Base-by-base conservation (phyloP, 1,284 basidiomycete genomes). In the Trichosporon coremiiforme region DNA sequence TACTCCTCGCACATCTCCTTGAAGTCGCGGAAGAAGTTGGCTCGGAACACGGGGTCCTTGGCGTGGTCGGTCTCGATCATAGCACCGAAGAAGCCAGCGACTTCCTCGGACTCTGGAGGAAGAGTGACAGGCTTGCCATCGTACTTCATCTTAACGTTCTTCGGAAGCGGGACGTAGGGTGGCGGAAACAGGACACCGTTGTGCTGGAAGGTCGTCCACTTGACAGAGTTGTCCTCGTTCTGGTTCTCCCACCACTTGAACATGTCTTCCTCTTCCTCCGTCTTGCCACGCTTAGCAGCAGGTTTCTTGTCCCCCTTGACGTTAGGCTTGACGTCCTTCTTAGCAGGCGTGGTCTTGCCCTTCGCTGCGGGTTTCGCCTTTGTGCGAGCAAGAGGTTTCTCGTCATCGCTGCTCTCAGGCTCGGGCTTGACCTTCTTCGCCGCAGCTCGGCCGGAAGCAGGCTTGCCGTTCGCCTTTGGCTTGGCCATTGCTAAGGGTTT, bases 21-120 rank as follows among this genome's bases (percentile, higher is more conserved):
- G 87, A 92, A 99, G 82, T 98, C 95, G 0, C 90, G 86, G 83
- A 99, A 99, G 84, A 99, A 99, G 85, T 99, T 99, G 80, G 90
- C 89, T 83, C 93, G 93, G 85, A 99, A 99, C 0, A 87, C 90
- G 31, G 86, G 86, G 82, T 99, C 95, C 82, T 92, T 87, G 3
- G 92, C 93, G 79, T 99, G 95, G 75, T 96, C 94, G 2, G 94
- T 93, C 82, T 96, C 94, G 67, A 99, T 80, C 86, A 99, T 89
- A 35, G 94, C 93, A 33, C 87, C 97, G 78, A 96, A 99, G 85
- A 99, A 99, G 45, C 93, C 92, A 60, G 97, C 97, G 53, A 99
- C 95, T 83, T 99, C 97, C 84, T 99, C 97, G 1, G 95, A 87
- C 75, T 91, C 92, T 13, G 88, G 89, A 13, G 93, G 89, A 22